A percentile compares a stretch with the other conserved stretches of the same genome.
phyloP scores from a whole-genome alignment of 1,284 basidiomycete species.

The Acaromyces ingoldii region DNA sequence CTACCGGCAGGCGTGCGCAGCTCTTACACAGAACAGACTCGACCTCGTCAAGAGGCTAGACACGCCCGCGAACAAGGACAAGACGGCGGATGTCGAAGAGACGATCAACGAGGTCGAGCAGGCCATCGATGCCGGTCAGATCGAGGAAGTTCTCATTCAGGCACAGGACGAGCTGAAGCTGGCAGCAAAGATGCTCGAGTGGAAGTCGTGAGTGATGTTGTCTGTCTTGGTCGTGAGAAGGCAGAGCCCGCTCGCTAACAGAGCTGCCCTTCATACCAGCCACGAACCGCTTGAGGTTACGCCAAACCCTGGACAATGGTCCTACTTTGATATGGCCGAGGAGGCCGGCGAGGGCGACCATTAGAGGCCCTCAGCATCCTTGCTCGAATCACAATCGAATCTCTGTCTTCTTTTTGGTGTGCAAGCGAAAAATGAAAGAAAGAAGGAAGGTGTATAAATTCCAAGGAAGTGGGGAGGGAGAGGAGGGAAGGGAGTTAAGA shows the following conservation, averaged over 20 bases:
- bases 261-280: constrained; percentile 53
- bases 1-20: constrained; percentile 84
- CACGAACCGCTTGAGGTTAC: constrained; percentile 82
- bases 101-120: constrained; percentile 67
- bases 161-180: constrained; percentile 77
- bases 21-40: constrained; percentile 77
- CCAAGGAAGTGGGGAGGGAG: too few relatives aligned
- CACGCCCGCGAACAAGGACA: constrained; percentile 56
- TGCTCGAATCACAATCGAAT: too few relatives aligned
- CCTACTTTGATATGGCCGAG: constrained; percentile 59
- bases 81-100: constrained; percentile 59
- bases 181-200: constrained; percentile 79
- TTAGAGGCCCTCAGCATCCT: too few relatives aligned
- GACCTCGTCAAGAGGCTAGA: constrained; percentile 61
- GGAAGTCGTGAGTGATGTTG: constrained; percentile 84
- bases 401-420: too few relatives aligned
- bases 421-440: too few relatives aligned
- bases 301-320: constrained; percentile 77
- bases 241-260: too few relatives aligned
- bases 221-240: too few relatives aligned
- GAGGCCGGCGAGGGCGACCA: constrained; percentile 43
- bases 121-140: constrained; percentile 52
- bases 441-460: too few relatives aligned
- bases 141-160: constrained; percentile 76
- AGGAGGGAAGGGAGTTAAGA: too few relatives aligned